Conservation (phyloP, 805 yeast genomes). For the Zygosaccharomyces bisporus region DNA sequence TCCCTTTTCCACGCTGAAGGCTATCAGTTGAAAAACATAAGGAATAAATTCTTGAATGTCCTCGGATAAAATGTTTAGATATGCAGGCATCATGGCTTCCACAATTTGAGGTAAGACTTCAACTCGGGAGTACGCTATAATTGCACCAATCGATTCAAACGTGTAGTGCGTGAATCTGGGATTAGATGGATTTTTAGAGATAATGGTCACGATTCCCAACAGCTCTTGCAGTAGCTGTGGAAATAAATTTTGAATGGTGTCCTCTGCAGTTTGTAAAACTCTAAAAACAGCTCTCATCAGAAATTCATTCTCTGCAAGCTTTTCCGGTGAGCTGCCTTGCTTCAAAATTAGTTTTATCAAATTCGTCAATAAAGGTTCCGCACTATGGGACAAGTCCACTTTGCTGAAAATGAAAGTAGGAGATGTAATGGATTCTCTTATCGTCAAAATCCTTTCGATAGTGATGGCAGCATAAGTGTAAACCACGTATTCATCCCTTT, state of each 20-base stretch:
- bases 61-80: slow-evolving; percentile 63
- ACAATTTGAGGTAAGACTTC: slow-evolving; percentile 33
- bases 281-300: slow-evolving; percentile 87
- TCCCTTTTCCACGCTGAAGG: slow-evolving; percentile 61
- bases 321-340: slow-evolving; percentile 70
- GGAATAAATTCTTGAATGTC: slow-evolving; percentile 95
- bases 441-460: slow-evolving; percentile 78
- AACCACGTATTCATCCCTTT: slow-evolving; percentile 68
- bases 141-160: slow-evolving; percentile 81
- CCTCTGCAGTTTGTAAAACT: slow-evolving; percentile 68
- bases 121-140: slow-evolving; percentile 51
- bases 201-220: slow-evolving; percentile 61
- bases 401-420: slow-evolving; percentile 63
- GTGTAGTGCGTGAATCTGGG: slow-evolving; percentile 89
- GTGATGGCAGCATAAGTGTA: slow-evolving; percentile 93
- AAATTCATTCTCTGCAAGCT: slow-evolving; percentile 91
- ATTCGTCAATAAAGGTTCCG: slow-evolving; percentile 57
- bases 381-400: slow-evolving; percentile 62
- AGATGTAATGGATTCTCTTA: slow-evolving; percentile 54
- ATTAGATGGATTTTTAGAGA: slow-evolving; percentile 88
- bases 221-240: slow-evolving; percentile 57
- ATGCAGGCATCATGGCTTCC: slow-evolving; percentile 57
- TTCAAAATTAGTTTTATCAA: slow-evolving; percentile 64
- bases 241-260: slow-evolving; percentile 48
- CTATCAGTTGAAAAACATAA: slow-evolving; percentile 84